Evolutionary conservation across 2,329 filamentous ascomycete species (phyloP), one percentile per base, ranked within the genome.

Genomic region (Knufia petricola): DNA sequence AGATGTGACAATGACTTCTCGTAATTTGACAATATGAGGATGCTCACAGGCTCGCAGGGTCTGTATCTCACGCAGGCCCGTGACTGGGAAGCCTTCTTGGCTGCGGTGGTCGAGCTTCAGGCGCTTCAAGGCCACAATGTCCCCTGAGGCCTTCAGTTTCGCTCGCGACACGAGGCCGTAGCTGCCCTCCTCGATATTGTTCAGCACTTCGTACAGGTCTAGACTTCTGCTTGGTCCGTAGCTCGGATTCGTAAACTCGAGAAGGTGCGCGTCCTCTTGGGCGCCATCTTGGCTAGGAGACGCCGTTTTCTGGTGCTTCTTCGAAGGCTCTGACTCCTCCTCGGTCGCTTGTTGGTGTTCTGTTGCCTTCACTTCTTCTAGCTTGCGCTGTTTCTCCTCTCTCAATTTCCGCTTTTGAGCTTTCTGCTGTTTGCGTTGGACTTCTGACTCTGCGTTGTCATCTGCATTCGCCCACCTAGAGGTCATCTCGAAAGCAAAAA

Each of bases 151-250:
- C 26, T 76, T 72, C 59, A 94, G 84, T 53, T 76, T 82, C 10
- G 88, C 92, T 50, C 92, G 77, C 48, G 89, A 89, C 3, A 98
- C 92, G 78, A 83, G 90, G 39, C 92, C 92, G 66, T 98, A 98
- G 7, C 88, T 88, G 30, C 92, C 92, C 70, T 98, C 92, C 66
- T 96, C 92, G 60, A 98, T 98, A 63, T 92, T 85, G 66, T 98
- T 98, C 50, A 98, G 74, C 58, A 86, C 85, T 60, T 95, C 86
- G 68, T 89, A 98, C 61, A 87, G 83, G 61, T 90, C 84, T 21
- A 94, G 84, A 63, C 85, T 85, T 52, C 85, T 76, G 61, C 84
- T 85, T 2, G 78, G 73, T 50, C 78, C 76, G 80, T 88, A 94
- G 57, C 71, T 66, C 8, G 77, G 76, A 12, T 74, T 72, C 8